Base-by-base conservation (phyloP, 352 stramenopile genomes). In the Phytophthora syringae region DNA sequence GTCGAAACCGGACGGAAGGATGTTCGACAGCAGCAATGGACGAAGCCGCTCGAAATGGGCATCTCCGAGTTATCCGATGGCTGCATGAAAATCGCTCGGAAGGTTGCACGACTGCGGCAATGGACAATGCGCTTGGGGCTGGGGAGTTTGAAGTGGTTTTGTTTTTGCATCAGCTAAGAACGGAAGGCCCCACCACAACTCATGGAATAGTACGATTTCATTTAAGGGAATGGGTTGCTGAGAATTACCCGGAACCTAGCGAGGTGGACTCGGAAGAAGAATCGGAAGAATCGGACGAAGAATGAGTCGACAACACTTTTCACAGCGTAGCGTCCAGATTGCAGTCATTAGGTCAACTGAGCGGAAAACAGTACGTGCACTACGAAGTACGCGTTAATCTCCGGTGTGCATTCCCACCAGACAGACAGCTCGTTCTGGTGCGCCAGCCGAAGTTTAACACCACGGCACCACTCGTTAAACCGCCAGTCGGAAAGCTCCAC, bases 341-440 rank as follows among this genome's bases (percentile, higher is more conserved):
- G n/a, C n/a, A n/a, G n/a, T n/a, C n/a, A n/a, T n/a, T n/a, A n/a
- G n/a, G n/a, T n/a, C n/a, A n/a, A n/a, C n/a, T n/a, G n/a, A n/a
- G n/a, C n/a, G n/a, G n/a, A n/a, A n/a, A n/a, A n/a, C n/a, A n/a
- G n/a, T n/a, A n/a, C n/a, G n/a, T n/a, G n/a, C n/a, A n/a, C n/a
- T n/a, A n/a, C n/a, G n/a, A 16, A 16, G 24, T 21, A 47, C 20
- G 40, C 4, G 6, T 47, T 13, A 47, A 53, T 60, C 5, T 56
- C 15, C 10, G 66, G 25, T n/a, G 30, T 50, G 44, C 53, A 70
- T 37, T 74, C 60, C 66, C 60, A 74, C 66, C 66, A 70, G 21
- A 63, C 54, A 7, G 60, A 74, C 20, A 48, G 2, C 7, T 70
- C 60, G 25, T 74, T 74, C 40, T 62, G 54, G 28, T 70, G 60